phyloP scores from a whole-genome alignment of 306 rosid genomes.

The Astragalus glycyphyllos region DNA sequence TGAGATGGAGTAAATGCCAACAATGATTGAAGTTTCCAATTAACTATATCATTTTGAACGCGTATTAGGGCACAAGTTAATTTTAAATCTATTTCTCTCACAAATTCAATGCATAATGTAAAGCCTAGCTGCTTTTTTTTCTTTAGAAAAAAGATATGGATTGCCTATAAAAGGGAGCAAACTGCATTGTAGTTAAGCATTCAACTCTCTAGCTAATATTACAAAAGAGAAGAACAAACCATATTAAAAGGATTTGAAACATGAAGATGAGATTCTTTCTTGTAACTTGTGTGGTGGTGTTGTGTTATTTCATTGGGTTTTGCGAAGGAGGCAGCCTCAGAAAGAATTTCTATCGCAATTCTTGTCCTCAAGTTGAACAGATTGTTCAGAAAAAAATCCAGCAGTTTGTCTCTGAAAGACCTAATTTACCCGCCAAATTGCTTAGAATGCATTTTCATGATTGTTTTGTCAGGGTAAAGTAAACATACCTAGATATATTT shows the following conservation, averaged over 20 bases:
- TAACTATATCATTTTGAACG: background rate
- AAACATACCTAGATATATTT: background rate
- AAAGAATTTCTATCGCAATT: slow-evolving; percentile 48
- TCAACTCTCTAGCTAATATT: slow-evolving; percentile 16
- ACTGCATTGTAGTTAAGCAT: slow-evolving; percentile 17
- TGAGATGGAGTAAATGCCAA: background rate
- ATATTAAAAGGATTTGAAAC: background rate
- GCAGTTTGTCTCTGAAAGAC: slow-evolving; percentile 47
- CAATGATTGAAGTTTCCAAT: slow-evolving; percentile 15
- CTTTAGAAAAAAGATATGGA: slow-evolving; percentile 1
- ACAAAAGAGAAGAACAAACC: background rate
- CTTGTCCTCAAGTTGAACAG: slow-evolving; percentile 57
- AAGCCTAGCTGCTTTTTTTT: slow-evolving; percentile 25
- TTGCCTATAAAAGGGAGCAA: slow-evolving; percentile 37
- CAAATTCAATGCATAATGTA: background rate
- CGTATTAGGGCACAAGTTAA: background rate
- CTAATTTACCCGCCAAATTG: slow-evolving; percentile 55
- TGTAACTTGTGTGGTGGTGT: slow-evolving; percentile 38
- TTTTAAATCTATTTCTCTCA: background rate
- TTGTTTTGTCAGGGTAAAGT: slow-evolving; percentile 68
- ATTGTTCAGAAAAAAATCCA: slow-evolving; percentile 42
- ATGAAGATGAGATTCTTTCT: slow-evolving; percentile 41
- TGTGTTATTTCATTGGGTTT: slow-evolving; percentile 34
- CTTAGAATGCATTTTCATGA: slow-evolving; percentile 72
- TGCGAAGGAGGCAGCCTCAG: slow-evolving; percentile 52